Evolutionary conservation across 768 basidiomycete species (phyloP).

Genomic region (Neoboletus subvelutipes): DNA sequence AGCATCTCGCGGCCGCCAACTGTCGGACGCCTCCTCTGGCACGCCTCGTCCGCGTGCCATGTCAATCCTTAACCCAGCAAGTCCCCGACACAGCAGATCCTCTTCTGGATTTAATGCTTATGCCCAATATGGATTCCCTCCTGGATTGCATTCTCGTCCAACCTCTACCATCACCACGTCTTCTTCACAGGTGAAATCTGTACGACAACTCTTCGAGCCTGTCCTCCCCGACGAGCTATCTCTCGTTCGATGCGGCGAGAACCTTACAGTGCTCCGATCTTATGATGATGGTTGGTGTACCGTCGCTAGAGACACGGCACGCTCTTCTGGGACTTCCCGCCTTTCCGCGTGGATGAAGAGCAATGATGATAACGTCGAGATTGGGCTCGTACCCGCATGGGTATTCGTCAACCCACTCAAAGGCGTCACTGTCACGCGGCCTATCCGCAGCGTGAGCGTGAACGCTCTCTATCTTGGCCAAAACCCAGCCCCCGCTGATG

Average conservation of each 20-base stretch:
- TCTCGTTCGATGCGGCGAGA: conserved; percentile 50
- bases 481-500: conserved; percentile 12
- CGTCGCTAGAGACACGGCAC: conserved; percentile 52
- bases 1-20: conserved; percentile 25
- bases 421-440: conserved; percentile 59
- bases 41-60: conserved; percentile 15
- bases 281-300: conserved; percentile 84
- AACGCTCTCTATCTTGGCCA: conserved; percentile 50
- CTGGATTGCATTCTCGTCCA: conserved; percentile 9
- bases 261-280: conserved; percentile 58
- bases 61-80: conserved; percentile 21
- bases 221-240: conserved; percentile 75
- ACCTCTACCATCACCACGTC: conserved; percentile 22
- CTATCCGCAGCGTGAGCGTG: conserved; percentile 55
- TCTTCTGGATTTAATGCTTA: conserved; percentile 38
- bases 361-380: conserved; percentile 47
- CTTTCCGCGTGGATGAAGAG: conserved; percentile 12
- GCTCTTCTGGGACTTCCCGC: conserved; percentile 41
- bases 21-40: conserved; percentile 10
- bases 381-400: conserved; percentile 78
- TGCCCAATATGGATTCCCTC: conserved; percentile 29
- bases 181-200: conserved; percentile 45
- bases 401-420: conserved; percentile 65
- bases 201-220: conserved; percentile 65
- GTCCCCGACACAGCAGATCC: conserved; percentile 32